Conservation (phyloP, 345 rosid genomes). For the Sisymbrium irio region DNA sequence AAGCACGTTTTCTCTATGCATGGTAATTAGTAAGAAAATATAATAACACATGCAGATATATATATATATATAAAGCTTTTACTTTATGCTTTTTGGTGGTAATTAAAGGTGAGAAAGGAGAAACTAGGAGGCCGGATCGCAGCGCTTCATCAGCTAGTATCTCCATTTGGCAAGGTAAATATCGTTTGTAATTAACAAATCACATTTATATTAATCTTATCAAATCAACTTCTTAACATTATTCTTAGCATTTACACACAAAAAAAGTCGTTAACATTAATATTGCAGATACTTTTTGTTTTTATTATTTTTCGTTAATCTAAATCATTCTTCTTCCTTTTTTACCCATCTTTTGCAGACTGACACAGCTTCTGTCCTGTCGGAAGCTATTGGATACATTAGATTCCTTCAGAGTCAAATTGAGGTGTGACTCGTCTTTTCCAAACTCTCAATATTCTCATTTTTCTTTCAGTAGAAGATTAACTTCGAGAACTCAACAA, state of each 20-base stretch:
- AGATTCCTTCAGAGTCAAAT: conserved; percentile 99
- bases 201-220: background rate
- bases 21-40: conserved; percentile 22
- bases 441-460: conserved; percentile 22
- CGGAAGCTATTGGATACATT: conserved; percentile 98
- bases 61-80: conserved; percentile 8
- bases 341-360: conserved; percentile 70
- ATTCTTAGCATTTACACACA: background rate
- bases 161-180: conserved; percentile 92
- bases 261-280: background rate
- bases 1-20: conserved; percentile 33
- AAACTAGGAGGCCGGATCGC: conserved; percentile 84
- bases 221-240: background rate
- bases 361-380: conserved; percentile 99
- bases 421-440: conserved; percentile 64
- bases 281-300: background rate
- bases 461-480: conserved; percentile 8
- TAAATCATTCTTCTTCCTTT: conserved; percentile 41
- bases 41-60: conserved; percentile 21
- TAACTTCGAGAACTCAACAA: background rate
- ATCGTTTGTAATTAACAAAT: background rate
- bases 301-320: conserved; percentile 19
- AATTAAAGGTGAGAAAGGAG: conserved; percentile 79
- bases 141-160: conserved; percentile 93
- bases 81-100: conserved; percentile 7